Conservation (phyloP, 305 asterid genomes). For the Solanum hybrid region DNA sequence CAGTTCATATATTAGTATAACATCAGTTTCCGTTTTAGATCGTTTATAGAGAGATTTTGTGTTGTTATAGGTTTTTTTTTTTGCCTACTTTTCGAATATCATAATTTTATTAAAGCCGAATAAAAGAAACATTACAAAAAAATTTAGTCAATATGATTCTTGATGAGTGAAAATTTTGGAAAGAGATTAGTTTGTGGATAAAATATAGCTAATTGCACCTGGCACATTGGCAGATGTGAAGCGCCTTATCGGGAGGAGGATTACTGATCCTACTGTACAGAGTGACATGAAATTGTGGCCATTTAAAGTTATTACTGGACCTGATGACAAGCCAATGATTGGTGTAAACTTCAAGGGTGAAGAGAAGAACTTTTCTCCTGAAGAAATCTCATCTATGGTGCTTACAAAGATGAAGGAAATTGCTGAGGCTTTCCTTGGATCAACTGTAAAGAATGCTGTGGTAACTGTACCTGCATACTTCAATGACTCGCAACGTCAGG, state of each 20-base stretch:
- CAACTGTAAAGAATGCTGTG: slow-evolving; percentile 16
- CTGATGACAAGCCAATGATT: slow-evolving; percentile 21
- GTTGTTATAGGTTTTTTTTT: neutral
- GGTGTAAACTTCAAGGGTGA: slow-evolving; percentile 13
- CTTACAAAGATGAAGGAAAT: slow-evolving; percentile 13
- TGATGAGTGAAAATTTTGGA: neutral
- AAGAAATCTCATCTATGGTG: slow-evolving; percentile 18
- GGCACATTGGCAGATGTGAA: slow-evolving; percentile 9
- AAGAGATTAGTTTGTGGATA: neutral
- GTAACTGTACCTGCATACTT: slow-evolving; percentile 15
- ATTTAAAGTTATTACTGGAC: slow-evolving; percentile 12
- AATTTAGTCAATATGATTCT: neutral
- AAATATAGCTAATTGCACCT: neutral
- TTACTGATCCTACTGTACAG: slow-evolving; percentile 2
- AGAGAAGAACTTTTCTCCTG: slow-evolving; percentile 15
- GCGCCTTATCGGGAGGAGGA: slow-evolving; percentile 19
- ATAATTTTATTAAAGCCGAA: neutral
- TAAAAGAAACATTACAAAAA: neutral
- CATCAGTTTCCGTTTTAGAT: neutral
- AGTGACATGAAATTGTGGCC: slow-evolving; percentile 18
- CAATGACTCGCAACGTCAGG: slow-evolving; percentile 20
- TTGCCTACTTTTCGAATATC: neutral
- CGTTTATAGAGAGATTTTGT: neutral
- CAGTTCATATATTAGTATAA: neutral
- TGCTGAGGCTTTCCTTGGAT: slow-evolving; percentile 14